Conservation (phyloP, 2,329 filamentous ascomycete genomes). For the Botrytis fragariae region DNA sequence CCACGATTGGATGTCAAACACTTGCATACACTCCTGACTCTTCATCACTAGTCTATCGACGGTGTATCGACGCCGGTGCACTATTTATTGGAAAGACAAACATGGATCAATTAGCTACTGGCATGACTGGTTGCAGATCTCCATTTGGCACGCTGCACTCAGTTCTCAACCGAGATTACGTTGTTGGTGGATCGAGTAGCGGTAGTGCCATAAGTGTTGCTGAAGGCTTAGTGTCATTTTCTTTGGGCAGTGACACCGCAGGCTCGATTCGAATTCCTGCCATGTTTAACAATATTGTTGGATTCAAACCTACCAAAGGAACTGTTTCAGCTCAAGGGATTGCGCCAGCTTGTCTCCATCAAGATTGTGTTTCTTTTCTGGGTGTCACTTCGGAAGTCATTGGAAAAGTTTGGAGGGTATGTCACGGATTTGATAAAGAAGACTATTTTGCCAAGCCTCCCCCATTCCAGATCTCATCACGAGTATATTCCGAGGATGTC, state of each 20-base stretch:
- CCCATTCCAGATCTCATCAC: conserved; percentile 13
- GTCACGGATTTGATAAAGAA: conserved; percentile 45
- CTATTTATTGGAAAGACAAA: conserved; percentile 57
- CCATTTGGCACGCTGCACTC: conserved; percentile 51
- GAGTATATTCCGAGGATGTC: not conserved
- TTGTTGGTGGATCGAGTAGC: conserved; percentile 54
- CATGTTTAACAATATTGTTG: conserved; percentile 49
- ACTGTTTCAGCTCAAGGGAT: conserved; percentile 48
- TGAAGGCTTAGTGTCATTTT: conserved; percentile 51
- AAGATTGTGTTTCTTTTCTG: conserved; percentile 54
- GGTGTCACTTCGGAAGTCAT: conserved; percentile 47
- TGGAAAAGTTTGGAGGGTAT: conserved; percentile 48
- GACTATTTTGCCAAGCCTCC: conserved; percentile 49
- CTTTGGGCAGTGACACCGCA: conserved; percentile 53
- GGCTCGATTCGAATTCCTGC: conserved; percentile 51
- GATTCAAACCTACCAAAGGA: conserved; percentile 50
- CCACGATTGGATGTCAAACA: conserved; percentile 46
- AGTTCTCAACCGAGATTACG: conserved; percentile 47
- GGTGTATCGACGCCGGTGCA: conserved; percentile 50
- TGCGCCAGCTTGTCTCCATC: conserved; percentile 50
- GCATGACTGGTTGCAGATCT: conserved; percentile 54
- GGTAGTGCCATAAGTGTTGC: conserved; percentile 53
- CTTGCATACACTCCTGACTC: conserved; percentile 47
- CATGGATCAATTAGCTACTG: conserved; percentile 55
- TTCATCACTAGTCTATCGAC: conserved; percentile 47